phyloP scores from a whole-genome alignment of 2,329 filamentous ascomycete species.

The Fusarium sp. region DNA sequence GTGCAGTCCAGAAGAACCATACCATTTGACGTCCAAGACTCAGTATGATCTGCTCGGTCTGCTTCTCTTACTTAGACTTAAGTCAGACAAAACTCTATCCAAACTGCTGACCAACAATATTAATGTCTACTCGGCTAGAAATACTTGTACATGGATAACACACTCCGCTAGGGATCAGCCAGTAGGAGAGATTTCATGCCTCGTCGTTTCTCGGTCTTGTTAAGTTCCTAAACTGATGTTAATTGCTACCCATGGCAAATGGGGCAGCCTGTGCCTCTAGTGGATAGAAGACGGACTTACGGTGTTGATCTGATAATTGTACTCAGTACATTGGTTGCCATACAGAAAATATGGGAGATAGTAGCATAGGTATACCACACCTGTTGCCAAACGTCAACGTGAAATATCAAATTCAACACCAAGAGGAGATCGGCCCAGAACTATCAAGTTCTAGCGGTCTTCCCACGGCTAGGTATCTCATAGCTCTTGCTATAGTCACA shows the following conservation, averaged over 20 bases:
- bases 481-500: too few relatives aligned
- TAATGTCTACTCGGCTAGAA: neutral
- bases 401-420: too few relatives aligned
- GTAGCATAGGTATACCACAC: too few relatives aligned
- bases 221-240: neutral
- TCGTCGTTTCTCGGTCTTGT: neutral
- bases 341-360: too few relatives aligned
- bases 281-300: neutral
- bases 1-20: neutral
- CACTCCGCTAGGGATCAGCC: neutral
- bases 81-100: neutral
- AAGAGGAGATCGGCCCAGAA: too few relatives aligned
- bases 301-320: neutral
- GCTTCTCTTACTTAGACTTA: neutral
- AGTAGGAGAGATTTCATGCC: neutral
- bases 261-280: neutral
- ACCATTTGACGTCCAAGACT: neutral
- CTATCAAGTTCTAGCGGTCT: too few relatives aligned
- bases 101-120: neutral
- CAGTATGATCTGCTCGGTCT: neutral
- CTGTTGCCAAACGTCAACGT: too few relatives aligned
- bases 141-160: too few relatives aligned
- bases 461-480: too few relatives aligned
- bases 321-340: neutral
- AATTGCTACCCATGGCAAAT: neutral